Conservation (phyloP, 1,284 basidiomycete genomes). For the Trametes pubescens region DNA sequence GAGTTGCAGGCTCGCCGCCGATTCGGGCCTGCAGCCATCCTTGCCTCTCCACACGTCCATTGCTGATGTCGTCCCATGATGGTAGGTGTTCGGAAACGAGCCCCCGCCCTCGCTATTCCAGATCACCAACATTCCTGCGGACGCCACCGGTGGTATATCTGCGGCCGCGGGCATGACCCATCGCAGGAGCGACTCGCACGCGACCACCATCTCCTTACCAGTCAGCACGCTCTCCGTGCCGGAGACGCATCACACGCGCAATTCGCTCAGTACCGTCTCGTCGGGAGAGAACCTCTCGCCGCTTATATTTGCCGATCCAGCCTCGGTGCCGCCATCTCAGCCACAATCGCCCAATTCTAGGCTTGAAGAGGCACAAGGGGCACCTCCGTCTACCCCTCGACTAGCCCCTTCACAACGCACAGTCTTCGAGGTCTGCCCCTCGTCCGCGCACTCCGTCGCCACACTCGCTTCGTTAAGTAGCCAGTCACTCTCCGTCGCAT, state of each 20-base stretch:
- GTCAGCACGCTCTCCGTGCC: constrained; percentile 30
- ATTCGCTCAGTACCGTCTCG: constrained; percentile 31
- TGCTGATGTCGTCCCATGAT: not conserved
- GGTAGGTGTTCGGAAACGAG: constrained; percentile 58
- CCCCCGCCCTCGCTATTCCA: constrained; percentile 47
- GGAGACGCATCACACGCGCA: constrained; percentile 19
- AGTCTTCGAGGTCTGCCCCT: constrained; percentile 10
- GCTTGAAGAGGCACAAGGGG: constrained; percentile 2
- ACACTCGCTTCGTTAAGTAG: constrained; percentile 26
- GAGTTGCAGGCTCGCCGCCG: constrained; percentile 12
- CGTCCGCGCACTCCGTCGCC: constrained; percentile 15
- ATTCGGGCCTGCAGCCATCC: constrained; percentile 14
- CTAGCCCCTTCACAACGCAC: constrained; percentile 13
- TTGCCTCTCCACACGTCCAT: constrained; percentile 1
- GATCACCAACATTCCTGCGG: constrained; percentile 36
- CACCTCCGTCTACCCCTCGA: constrained; percentile 9
- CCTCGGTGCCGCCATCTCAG: constrained; percentile 11
- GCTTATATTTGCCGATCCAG: constrained; percentile 28
- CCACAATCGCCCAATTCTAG: constrained; percentile 12
- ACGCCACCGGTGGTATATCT: constrained; percentile 28
- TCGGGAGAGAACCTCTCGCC: constrained; percentile 32
- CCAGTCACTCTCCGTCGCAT: constrained; percentile 25
- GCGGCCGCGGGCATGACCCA: constrained; percentile 23
- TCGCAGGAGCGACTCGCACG: constrained; percentile 38
- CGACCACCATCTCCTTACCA: constrained; percentile 42